Base-by-base conservation (phyloP, 345 rosid species). In the Carallia pectinifolia region DNA sequence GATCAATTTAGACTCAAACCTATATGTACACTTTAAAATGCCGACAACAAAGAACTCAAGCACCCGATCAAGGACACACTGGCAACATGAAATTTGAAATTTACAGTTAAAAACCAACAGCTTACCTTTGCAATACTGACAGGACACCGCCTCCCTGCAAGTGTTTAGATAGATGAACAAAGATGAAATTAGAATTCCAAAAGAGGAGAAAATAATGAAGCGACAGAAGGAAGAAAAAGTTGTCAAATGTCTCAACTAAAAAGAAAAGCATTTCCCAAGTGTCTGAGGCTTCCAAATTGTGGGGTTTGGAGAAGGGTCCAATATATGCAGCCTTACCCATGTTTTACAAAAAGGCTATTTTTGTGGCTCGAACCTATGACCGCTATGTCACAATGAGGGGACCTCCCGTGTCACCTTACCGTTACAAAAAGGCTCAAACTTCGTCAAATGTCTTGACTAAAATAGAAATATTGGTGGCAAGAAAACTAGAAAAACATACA, bases 111-210 rank as follows among this genome's bases (percentile, higher is more conserved):
- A 56, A 40, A 60, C 53, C 55, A 72, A 38, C 55, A 53, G 69
- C 90, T 81, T 78, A 95, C 99, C 86, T 76, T 89, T 77, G 81
- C 99, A 95, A 77, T 72, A 70, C 71, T 84, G 87, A 84, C 99
- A 95, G 85, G 87, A 69, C 50, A 86, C 92, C 69, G 96, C 93
- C 71, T 95, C 99, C 84, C 99, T 95, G 97, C 70, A 80, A 67
- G 30, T 38, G 40, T 33, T 44, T 30, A 67, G 55, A 54, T 30
- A 61, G 67, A 34, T 54, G 40, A 37, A 58, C 44, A 54, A 39
- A 54, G 6, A 62, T 27, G 63, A 63, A 47, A 39, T 73, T 53
- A 73, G 47, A 12, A 61, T 7, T 44, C 54, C 17, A 67, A 65
- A 23, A 17, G 36, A 23, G 67, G 52, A 66, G 38, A 64, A 54